A percentile compares a stretch with the other conserved stretches of the same genome.
phyloP scores from a whole-genome alignment of 129 eudicot genomes.

The Apium graveolens region DNA sequence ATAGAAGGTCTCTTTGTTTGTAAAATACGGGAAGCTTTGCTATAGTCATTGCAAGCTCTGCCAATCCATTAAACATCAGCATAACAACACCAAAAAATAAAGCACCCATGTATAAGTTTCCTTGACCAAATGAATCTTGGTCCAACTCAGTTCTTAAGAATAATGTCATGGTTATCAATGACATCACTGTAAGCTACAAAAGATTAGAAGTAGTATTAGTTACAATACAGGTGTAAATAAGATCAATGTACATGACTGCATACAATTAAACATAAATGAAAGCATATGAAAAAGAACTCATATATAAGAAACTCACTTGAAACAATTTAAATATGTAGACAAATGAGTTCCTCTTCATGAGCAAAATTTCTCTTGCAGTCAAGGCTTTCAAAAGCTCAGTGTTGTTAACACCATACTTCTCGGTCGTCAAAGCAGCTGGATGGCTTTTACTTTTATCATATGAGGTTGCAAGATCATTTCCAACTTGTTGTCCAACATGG shows the following conservation, averaged over 20 bases:
- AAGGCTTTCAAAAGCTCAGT: slow-evolving; percentile 58
- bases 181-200: slow-evolving; percentile 9
- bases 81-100: slow-evolving; percentile 11
- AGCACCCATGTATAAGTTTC: slow-evolving; percentile 16
- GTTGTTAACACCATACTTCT: slow-evolving; percentile 39
- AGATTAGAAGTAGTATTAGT: not conserved
- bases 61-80: slow-evolving; percentile 39
- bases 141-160: slow-evolving; percentile 13
- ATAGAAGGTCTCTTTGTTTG: slow-evolving; percentile 72
- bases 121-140: slow-evolving; percentile 3
- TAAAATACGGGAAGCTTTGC: slow-evolving; percentile 69
- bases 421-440: slow-evolving; percentile 60
- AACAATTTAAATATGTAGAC: slow-evolving; percentile 44
- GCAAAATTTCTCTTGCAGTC: slow-evolving; percentile 45
- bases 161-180: slow-evolving; percentile 18
- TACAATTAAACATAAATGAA: not conserved
- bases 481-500: slow-evolving; percentile 41
- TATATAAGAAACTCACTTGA: slow-evolving; percentile 32
- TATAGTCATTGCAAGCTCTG: slow-evolving; percentile 70
- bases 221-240: not conserved
- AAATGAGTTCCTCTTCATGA: slow-evolving; percentile 72
- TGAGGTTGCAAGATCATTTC: slow-evolving; percentile 33
- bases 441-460: slow-evolving; percentile 60
- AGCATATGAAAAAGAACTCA: not conserved
- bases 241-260: not conserved